Evolutionary conservation across 352 stramenopile species (phyloP), one percentile per base, ranked within the genome.

Genomic region (Pythium rhizo-oryzae): DNA sequence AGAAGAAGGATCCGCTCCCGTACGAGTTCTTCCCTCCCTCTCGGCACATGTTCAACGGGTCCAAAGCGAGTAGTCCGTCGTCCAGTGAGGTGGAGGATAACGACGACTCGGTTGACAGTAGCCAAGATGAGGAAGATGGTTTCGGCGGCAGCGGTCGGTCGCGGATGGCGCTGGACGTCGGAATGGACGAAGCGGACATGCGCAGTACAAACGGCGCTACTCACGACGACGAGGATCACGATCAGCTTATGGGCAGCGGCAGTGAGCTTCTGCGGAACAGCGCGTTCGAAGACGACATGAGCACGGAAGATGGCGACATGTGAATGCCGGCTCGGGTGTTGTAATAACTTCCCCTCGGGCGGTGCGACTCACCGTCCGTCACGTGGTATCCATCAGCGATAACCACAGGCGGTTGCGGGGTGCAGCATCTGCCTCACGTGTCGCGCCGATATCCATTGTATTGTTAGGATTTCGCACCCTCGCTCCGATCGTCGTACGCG

Each of bases 41-140:
- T 50, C 85, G 87, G 30, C 80, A 94, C 68, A 84, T 94, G 74
- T 94, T 93, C 62, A 80, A 80, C 33, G 87, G 87, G 3, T 73
- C 87, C 43, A 85, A 88, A 63, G 79, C 82, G 0, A 84, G 79
- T 30, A 85, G 70, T 53, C 80, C 74, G 15, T 90, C 80, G 9
- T 91, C 81, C 3, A 85, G 80, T 57, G 82, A 86, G 25, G 75
- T 77, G 12, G 76, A 76, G 49, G 76, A 81, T 18, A 75, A 73
- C 58, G 67, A 57, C 47, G 75, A 69, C 24, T 72, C 58, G 16
- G 19, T 55, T 4, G 65, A 66, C 21, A 72, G 59, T 15, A 72
- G 69, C 46, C 51, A 65, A 25, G 69, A 76, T 11, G 70, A 76
- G 24, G 70, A 61, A 1, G 65, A 74, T 28, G 56, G 65, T 0